Conservation (phyloP, 495 filamentous ascomycete species). For the Clohesyomyces aquaticus region DNA sequence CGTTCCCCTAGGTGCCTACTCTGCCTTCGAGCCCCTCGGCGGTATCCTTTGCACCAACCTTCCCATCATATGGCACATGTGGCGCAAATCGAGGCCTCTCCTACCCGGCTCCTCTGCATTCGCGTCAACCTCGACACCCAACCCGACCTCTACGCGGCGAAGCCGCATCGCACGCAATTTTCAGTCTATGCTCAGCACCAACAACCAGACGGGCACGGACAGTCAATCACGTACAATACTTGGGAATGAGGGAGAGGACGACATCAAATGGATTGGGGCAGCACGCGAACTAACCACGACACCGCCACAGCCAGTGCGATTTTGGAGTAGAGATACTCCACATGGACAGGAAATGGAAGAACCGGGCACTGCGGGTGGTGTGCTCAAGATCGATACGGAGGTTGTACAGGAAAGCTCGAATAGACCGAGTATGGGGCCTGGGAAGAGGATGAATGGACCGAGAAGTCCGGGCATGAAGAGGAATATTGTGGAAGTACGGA, state of each 20-base stretch:
- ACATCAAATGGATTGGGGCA: conserved; percentile 2
- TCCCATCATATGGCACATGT: conserved; percentile 46
- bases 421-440: not conserved
- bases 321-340: conserved; percentile 17
- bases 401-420: not conserved
- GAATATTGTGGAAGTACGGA: conserved; percentile 33
- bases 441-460: not conserved
- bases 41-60: conserved; percentile 54
- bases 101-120: conserved; percentile 28
- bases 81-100: conserved; percentile 24
- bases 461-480: conserved; percentile 23
- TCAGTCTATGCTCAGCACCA: conserved; percentile 14
- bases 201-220: conserved; percentile 20
- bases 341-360: conserved; percentile 5
- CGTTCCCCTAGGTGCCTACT: conserved; percentile 51
- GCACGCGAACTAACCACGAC: not conserved
- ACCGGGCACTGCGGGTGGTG: not conserved
- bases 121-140: conserved; percentile 14
- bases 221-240: conserved; percentile 31
- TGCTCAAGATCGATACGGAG: conserved; percentile 2
- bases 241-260: conserved; percentile 22
- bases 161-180: conserved; percentile 21
- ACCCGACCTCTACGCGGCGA: conserved; percentile 16
- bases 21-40: conserved; percentile 52
- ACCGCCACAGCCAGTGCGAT: conserved; percentile 21